phyloP scores from a whole-genome alignment of 2,329 filamentous ascomycete species.

The Tolypocladium inflatum region DNA sequence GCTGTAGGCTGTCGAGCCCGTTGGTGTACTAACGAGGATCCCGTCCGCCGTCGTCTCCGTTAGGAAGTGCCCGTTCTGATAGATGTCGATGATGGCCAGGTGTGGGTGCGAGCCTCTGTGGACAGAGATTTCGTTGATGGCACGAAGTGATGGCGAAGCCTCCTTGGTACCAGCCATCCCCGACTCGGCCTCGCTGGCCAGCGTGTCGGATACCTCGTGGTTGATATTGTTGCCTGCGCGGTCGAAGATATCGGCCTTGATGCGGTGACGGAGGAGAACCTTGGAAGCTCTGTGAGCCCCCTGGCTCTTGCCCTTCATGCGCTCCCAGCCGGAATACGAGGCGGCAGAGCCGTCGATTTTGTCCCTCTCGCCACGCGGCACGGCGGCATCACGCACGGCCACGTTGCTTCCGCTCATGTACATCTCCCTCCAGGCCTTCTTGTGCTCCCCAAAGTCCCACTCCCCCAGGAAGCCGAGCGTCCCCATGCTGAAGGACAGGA shows the following conservation, averaged over 20 bases:
- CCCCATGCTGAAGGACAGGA: conserved; percentile 94
- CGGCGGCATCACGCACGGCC: conserved; percentile 32
- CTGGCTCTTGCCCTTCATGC: conserved; percentile 71
- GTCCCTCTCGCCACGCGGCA: conserved; percentile 20
- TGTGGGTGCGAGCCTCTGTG: conserved; percentile 87
- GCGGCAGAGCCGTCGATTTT: conserved; percentile 7
- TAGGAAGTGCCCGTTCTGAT: conserved; percentile 77
- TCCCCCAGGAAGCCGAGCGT: conserved; percentile 91
- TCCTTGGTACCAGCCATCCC: conserved; percentile 26
- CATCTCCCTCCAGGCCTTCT: conserved; percentile 82
- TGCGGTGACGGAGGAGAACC: conserved; percentile 74
- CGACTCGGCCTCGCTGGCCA: conserved; percentile 35
- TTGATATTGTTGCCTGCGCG: conserved; percentile 53
- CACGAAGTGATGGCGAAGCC: conserved; percentile 42
- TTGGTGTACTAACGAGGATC: conserved; percentile 88
- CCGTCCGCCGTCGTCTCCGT: conserved; percentile 94
- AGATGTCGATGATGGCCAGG: conserved; percentile 85
- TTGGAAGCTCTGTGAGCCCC: conserved; percentile 65
- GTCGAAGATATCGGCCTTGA: conserved; percentile 79
- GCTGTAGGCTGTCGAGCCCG: conserved; percentile 90
- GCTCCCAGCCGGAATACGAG: conserved; percentile 50
- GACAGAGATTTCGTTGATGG: conserved; percentile 92
- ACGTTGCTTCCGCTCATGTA: conserved; percentile 67
- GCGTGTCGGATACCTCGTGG: conserved; percentile 32
- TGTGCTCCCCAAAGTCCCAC: conserved; percentile 92